A percentile compares a stretch with the other conserved stretches of the same genome.
These are phyloP conservation scores for Leccinum fuscescens DNA, from an alignment of 1,284 basidiomycete species.

Conservation along the genomic window DNA sequence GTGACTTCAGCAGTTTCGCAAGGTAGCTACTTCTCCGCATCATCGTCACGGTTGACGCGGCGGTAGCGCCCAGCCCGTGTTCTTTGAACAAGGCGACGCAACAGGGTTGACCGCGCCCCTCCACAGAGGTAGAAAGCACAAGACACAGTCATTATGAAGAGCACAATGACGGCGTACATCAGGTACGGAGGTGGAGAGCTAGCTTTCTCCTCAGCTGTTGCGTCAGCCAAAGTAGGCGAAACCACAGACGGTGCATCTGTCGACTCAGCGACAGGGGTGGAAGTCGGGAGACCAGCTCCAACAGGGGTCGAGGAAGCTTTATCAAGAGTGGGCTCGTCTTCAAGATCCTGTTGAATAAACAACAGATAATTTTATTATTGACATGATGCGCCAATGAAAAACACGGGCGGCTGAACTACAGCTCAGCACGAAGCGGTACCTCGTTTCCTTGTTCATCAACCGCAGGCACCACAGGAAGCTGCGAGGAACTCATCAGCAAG, in stretches of 20 bases:
- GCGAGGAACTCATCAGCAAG: slow-evolving; percentile 9
- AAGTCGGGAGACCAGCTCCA: slow-evolving; percentile 11
- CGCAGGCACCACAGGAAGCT: slow-evolving; percentile 65
- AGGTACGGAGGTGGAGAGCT: slow-evolving; percentile 30
- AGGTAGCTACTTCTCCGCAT: slow-evolving; percentile 42
- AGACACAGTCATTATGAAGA: slow-evolving; percentile 44
- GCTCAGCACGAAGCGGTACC: slow-evolving; percentile 92
- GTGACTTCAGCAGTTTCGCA: not conserved
- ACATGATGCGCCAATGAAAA: slow-evolving; percentile 37
- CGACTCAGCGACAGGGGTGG: not conserved
- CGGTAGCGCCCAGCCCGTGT: slow-evolving; percentile 41
- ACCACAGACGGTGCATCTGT: not conserved
- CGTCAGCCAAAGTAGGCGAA: slow-evolving; percentile 6
- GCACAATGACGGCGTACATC: slow-evolving; percentile 43
- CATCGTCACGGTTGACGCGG: slow-evolving; percentile 45
- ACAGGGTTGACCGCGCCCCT: slow-evolving; percentile 39
- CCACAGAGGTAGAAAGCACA: slow-evolving; percentile 60
- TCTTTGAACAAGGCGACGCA: slow-evolving; percentile 42
- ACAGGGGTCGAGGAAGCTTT: slow-evolving; percentile 14
- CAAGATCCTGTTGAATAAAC: slow-evolving; percentile 36
- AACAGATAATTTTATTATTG: slow-evolving; percentile 51
- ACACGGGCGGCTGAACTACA: slow-evolving; percentile 57
- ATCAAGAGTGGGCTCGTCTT: slow-evolving; percentile 16
- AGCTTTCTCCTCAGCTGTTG: slow-evolving; percentile 21
- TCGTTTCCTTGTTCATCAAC: slow-evolving; percentile 71